Base-by-base conservation (phyloP, 306 rosid genomes). In the Gillenia trifoliata region DNA sequence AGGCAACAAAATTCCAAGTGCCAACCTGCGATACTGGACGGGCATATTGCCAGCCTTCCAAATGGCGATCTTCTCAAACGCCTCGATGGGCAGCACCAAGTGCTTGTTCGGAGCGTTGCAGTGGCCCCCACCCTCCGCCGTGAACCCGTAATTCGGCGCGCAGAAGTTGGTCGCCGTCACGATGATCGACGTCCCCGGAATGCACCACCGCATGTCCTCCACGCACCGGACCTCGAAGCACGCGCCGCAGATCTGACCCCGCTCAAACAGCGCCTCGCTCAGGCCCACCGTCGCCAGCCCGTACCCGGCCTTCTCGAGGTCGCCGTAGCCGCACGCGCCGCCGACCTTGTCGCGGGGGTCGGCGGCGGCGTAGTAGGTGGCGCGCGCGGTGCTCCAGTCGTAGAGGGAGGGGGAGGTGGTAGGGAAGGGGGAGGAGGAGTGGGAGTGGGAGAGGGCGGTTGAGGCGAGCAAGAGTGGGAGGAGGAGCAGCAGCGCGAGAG, bases 1-100 rank as follows among this genome's bases (percentile, higher is more conserved):
- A 16, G 45, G 36, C 72, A 56, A 13, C 26, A 47, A 62, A 17
- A 36, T 30, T 47, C 19, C 28, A 34, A 54, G 11, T 15, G 25
- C 12, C 13, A 50, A 93, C 98, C 98, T 88, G 38, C 98, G 96
- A 77, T 91, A 93, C 85, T 88, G 92, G 5, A 93, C 86, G 11
- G 97, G 94, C 98, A 91, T 93, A 80, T 93, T 93, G 2, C 97
- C 98, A 9, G 97, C 98, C 70, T 93, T 93, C 98, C 98, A 93
- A 13, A 93, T 88, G 45, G 98, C 98, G 77, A 93, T 93, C 88
- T 93, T 93, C 88, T 93, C 98, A 12, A 93, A 93, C 0, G 94
- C 93, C 75, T 93, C 97, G 64, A 93, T 91, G 13, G 98, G 98
- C 8, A 93, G 92, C 26, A 91, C 93, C 70, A 93, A 85, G 67